Percentiles rank a stretch among this genome's conserved stretches.
These are phyloP conservation scores for Centella asiatica DNA, from an alignment of 129 eudicot species.

Conservation along the genomic window DNA sequence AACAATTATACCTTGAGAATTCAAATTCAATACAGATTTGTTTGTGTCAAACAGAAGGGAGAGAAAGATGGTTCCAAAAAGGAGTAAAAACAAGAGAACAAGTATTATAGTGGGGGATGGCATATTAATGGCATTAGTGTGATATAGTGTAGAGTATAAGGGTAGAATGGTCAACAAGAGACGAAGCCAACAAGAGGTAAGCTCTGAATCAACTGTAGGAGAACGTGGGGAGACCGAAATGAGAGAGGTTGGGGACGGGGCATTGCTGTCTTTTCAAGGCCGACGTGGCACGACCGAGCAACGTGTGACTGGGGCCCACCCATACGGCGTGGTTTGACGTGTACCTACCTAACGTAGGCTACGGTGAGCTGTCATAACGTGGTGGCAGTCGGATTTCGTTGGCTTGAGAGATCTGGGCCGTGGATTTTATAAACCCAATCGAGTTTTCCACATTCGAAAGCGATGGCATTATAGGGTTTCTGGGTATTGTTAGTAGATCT, in stretches of 20 bases:
- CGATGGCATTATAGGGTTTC: background rate
- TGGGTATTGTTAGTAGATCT: background rate
- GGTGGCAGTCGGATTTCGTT: background rate
- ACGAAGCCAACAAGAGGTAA: too few species aligned
- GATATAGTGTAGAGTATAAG: background rate
- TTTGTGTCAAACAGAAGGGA: background rate
- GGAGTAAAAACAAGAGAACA: background rate
- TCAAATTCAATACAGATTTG: background rate
- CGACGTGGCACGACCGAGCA: slow-evolving; percentile 11
- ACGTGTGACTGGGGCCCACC: slow-evolving; percentile 4
- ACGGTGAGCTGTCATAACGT: slow-evolving; percentile 2
- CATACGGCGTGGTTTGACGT: background rate
- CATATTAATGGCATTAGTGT: background rate
- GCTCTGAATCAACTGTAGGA: background rate
- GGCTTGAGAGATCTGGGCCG: background rate
- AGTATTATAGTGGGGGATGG: background rate
- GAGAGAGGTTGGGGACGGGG: background rate
- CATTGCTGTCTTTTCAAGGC: background rate
- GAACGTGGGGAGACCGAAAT: background rate
- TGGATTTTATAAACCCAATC: background rate
- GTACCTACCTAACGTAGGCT: background rate
- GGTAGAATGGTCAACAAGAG: background rate
- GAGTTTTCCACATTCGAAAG: background rate
- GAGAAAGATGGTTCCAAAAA: background rate
- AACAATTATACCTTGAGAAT: background rate